A percentile compares a stretch with the other conserved stretches of the same genome.
phyloP scores from a whole-genome alignment of 1,284 basidiomycete genomes.

The Marasmius fiardii region DNA sequence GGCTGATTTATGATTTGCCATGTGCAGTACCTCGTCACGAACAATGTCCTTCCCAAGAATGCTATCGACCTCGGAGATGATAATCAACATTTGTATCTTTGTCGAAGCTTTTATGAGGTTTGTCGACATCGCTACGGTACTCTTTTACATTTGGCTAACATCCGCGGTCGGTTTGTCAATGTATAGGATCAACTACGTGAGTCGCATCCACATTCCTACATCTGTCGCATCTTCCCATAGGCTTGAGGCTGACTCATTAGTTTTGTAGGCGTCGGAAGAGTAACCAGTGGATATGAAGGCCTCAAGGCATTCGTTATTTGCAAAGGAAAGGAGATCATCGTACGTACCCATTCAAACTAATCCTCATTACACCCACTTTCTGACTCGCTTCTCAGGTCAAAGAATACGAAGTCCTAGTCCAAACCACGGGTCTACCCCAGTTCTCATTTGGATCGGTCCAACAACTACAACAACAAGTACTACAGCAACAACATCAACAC shows the following conservation, averaged over 20 bases:
- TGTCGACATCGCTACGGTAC: background rate
- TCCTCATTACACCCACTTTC: background rate
- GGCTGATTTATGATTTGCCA: background rate
- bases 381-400: background rate
- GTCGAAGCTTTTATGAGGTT: background rate
- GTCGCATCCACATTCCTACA: background rate
- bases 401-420: background rate
- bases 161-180: background rate
- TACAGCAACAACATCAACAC: too few species aligned
- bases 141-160: background rate
- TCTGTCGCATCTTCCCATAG: background rate
- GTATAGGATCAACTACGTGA: background rate
- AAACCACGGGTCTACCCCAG: background rate
- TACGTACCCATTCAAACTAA: background rate
- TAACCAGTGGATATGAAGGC: background rate
- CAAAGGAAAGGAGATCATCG: background rate
- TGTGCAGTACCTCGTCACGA: background rate
- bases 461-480: too few species aligned
- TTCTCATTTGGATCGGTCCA: background rate
- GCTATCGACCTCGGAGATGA: background rate
- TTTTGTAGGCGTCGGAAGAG: background rate
- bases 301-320: background rate
- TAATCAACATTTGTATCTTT: background rate
- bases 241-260: too few species aligned
- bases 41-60: background rate